These are phyloP conservation scores for Lentinula edodes DNA, from an alignment of 768 basidiomycete species.

Conservation along the genomic window DNA sequence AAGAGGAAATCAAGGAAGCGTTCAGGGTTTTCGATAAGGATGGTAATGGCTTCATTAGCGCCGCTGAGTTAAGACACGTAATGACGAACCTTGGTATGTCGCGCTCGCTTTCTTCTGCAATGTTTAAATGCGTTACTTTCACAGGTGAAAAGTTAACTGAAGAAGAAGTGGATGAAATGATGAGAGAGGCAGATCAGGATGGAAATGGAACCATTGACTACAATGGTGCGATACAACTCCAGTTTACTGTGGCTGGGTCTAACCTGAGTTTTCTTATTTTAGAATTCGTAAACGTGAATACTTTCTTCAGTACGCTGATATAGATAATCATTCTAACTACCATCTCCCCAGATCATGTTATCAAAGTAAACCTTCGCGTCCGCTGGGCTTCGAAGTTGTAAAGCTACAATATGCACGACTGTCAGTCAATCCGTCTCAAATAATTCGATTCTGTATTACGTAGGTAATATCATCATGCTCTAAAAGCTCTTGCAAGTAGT, in stretches of 20 bases:
- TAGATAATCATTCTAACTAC: conserved; percentile 4
- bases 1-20: conserved; percentile 94
- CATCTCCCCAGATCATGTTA: conserved; percentile 60
- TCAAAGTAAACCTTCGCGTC: conserved; percentile 39
- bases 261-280: conserved; percentile 1
- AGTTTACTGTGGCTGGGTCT: conserved; percentile 3
- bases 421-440: too few species aligned
- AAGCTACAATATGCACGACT: too few species aligned
- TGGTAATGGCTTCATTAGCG: conserved; percentile 84
- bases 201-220: conserved; percentile 94
- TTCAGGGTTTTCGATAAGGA: conserved; percentile 98
- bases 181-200: conserved; percentile 91
- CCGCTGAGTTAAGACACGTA: conserved; percentile 82
- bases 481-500: too few species aligned
- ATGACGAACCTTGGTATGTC: conserved; percentile 83
- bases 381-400: too few species aligned
- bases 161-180: conserved; percentile 92
- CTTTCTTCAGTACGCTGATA: neutral
- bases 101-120: neutral
- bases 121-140: neutral
- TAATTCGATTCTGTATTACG: neutral
- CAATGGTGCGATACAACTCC: conserved; percentile 44
- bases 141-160: conserved; percentile 84
- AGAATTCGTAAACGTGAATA: conserved; percentile 74
- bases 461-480: conserved; percentile 1